Percentiles rank a stretch among this genome's conserved stretches.
phyloP scores from a whole-genome alignment of 345 rosid genomes.

The Salix arbutifolia region DNA sequence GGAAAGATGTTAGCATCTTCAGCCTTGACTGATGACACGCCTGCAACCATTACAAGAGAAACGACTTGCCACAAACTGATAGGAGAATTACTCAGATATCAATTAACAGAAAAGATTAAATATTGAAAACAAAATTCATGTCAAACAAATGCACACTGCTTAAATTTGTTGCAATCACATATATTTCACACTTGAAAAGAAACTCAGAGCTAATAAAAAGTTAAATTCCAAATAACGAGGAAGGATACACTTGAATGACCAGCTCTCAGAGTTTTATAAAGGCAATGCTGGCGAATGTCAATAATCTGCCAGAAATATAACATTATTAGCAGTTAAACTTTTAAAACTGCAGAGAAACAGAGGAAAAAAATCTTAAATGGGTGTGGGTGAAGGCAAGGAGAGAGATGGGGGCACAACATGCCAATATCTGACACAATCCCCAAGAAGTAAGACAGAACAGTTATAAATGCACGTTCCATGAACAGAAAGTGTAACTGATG shows the following conservation, averaged over 20 bases:
- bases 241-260: slow-evolving; percentile 94
- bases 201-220: not conserved
- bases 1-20: not conserved
- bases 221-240: not conserved
- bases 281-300: slow-evolving; percentile 61
- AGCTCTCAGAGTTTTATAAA: slow-evolving; percentile 75
- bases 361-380: not conserved
- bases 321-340: slow-evolving; percentile 9
- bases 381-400: too few relatives aligned
- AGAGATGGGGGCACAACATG: too few relatives aligned
- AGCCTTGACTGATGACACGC: not conserved
- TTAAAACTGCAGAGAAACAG: not conserved
- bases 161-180: not conserved
- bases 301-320: slow-evolving; percentile 52
- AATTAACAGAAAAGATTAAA: not conserved
- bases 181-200: not conserved
- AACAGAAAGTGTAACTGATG: not conserved
- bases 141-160: not conserved
- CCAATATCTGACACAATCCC: not conserved
- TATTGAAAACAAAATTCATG: not conserved
- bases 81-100: not conserved
- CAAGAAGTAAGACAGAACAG: not conserved
- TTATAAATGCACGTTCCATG: not conserved
- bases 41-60: not conserved
- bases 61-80: not conserved